Conservation (phyloP, 768 basidiomycete genomes). For the Hericium coralloides region DNA sequence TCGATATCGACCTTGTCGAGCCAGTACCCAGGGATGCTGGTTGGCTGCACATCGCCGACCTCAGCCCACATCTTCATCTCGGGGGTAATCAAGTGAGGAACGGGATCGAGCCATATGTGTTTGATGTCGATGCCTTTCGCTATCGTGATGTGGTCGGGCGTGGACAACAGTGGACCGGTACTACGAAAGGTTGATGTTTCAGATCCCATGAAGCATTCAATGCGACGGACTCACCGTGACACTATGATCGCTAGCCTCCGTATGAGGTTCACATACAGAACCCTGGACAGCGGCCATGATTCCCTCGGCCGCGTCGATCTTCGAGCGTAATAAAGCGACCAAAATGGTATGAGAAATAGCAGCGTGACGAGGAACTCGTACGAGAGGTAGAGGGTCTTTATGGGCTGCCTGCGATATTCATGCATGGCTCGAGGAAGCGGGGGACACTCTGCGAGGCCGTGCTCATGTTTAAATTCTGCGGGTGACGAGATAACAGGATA, state of each 20-base stretch:
- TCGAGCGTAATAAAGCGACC: conserved; percentile 2
- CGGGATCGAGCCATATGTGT: conserved; percentile 14
- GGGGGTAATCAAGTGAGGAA: conserved; percentile 7
- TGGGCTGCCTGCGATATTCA: conserved; percentile 5
- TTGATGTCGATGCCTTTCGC: conserved; percentile 5
- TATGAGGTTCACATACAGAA: too few relatives aligned
- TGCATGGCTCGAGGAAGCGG: background rate
- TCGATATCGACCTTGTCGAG: conserved; percentile 2
- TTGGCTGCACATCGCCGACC: conserved; percentile 2
- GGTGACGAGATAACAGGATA: too few relatives aligned
- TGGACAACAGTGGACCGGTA: conserved; percentile 3
- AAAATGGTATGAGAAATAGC: conserved; percentile 6
- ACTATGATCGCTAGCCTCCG: conserved; percentile 1
- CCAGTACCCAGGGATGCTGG: conserved; percentile 11
- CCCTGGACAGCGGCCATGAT: background rate
- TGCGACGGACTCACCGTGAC: background rate
- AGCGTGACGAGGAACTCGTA: conserved; percentile 3
- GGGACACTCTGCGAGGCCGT: too few relatives aligned
- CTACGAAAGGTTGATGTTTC: background rate
- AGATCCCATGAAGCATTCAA: background rate
- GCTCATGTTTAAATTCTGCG: too few relatives aligned
- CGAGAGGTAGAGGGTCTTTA: conserved; percentile 5
- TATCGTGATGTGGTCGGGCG: conserved; percentile 7
- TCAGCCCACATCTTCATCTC: conserved; percentile 7
- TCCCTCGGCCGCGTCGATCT: background rate